Evolutionary conservation across 768 basidiomycete species (phyloP).

Genomic region (Boletus fagicola): DNA sequence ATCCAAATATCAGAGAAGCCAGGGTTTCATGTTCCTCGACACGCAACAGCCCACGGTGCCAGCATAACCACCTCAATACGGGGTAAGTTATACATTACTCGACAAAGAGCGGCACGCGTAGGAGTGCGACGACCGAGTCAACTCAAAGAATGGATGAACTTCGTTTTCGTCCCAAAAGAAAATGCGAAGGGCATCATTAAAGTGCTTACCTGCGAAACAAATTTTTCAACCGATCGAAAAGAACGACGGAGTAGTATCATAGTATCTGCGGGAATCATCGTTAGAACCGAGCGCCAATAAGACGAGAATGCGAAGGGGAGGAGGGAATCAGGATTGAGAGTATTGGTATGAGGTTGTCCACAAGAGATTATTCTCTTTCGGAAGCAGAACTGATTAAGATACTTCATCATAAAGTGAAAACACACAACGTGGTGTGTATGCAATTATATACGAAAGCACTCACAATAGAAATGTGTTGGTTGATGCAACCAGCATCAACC

Average conservation of each 20-base stretch:
- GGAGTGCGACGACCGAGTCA: conserved; percentile 36
- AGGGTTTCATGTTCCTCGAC: conserved; percentile 53
- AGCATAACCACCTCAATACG: conserved; percentile 51
- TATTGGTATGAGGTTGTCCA: conserved; percentile 58
- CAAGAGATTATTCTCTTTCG: conserved; percentile 75
- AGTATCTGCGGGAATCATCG: background rate
- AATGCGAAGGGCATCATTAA: background rate
- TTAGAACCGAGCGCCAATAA: conserved; percentile 4
- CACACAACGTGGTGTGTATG: background rate
- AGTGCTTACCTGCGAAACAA: background rate
- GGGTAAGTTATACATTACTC: conserved; percentile 36
- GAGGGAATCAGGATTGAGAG: conserved; percentile 46
- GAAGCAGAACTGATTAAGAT: conserved; percentile 76
- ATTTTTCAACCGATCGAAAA: background rate
- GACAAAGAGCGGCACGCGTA: conserved; percentile 36
- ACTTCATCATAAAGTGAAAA: conserved; percentile 44
- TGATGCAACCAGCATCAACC: background rate
- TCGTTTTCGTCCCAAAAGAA: conserved; percentile 55
- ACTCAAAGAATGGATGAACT: conserved; percentile 88
- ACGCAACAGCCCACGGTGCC: conserved; percentile 33
- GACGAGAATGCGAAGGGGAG: background rate
- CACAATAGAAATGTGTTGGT: conserved; percentile 1
- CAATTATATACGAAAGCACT: conserved; percentile 10
- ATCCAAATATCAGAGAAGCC: conserved; percentile 57
- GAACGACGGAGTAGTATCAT: background rate